Evolutionary conservation across 192 early-diverging fungal species (phyloP).

Genomic region (Diversispora eburnea): DNA sequence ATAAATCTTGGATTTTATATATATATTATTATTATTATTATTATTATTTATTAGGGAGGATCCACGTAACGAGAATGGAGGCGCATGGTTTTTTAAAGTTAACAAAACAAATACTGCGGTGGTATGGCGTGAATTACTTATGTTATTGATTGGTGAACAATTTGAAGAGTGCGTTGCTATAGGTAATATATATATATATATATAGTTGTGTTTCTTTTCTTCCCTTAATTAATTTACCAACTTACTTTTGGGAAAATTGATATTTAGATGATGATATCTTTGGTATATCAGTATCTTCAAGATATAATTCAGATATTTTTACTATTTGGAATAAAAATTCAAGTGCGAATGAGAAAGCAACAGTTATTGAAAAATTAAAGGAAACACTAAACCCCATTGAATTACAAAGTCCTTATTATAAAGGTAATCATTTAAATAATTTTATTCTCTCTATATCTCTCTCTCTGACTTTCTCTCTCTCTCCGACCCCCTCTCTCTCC

Average conservation of each 20-base stretch:
- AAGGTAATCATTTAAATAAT: constrained; percentile 32
- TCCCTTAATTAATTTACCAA: neutral
- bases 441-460: neutral
- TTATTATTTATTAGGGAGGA: constrained; percentile 33
- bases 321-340: constrained; percentile 50
- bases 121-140: constrained; percentile 49
- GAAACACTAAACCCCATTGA: constrained; percentile 37
- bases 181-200: constrained; percentile 29
- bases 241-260: neutral
- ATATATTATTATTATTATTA: neutral
- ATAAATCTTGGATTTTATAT: neutral
- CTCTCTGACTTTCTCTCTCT: neutral
- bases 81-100: constrained; percentile 48
- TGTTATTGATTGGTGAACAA: constrained; percentile 50
- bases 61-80: constrained; percentile 50
- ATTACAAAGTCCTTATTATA: constrained; percentile 46
- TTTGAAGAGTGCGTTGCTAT: constrained; percentile 43
- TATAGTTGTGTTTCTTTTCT: neutral
- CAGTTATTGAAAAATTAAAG: constrained; percentile 41
- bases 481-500: too few species aligned
- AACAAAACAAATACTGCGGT: constrained; percentile 41
- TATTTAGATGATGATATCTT: constrained; percentile 44
- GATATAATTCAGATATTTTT: constrained; percentile 49
- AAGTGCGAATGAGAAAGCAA: constrained; percentile 32
- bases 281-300: constrained; percentile 44